These are phyloP conservation scores for Candida insectorum DNA, from an alignment of 805 yeast species.

Conservation along the genomic window DNA sequence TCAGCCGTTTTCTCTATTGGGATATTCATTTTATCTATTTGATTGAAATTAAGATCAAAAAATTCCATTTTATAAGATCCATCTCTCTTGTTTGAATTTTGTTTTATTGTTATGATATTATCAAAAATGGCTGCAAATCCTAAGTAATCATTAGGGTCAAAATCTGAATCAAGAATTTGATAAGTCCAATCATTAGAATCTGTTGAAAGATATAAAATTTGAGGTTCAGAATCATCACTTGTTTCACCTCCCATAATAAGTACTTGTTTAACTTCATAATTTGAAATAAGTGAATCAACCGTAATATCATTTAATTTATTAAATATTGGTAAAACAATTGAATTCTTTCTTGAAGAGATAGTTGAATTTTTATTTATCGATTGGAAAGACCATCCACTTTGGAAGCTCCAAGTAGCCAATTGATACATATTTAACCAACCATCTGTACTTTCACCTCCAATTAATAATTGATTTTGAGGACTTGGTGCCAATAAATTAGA, in stretches of 20 bases:
- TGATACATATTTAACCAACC: slow-evolving; percentile 78
- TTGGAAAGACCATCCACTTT: slow-evolving; percentile 63
- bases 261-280: slow-evolving; percentile 36
- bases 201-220: slow-evolving; percentile 4
- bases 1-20: slow-evolving; percentile 7
- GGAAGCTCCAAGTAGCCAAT: slow-evolving; percentile 68
- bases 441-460: slow-evolving; percentile 61
- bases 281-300: slow-evolving; percentile 20
- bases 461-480: slow-evolving; percentile 46
- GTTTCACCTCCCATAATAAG: slow-evolving; percentile 61
- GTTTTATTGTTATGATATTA: slow-evolving; percentile 10
- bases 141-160: slow-evolving; percentile 6
- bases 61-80: slow-evolving; percentile 5
- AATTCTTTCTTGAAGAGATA: slow-evolving; percentile 51
- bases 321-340: slow-evolving; percentile 57
- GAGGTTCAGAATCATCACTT: slow-evolving; percentile 9
- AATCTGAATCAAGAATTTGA: slow-evolving; percentile 2
- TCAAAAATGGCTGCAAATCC: slow-evolving; percentile 12
- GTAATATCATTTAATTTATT: slow-evolving; percentile 18
- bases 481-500: slow-evolving; percentile 41
- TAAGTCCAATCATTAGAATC: slow-evolving; percentile 10
- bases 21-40: slow-evolving; percentile 4
- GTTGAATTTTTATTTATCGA: slow-evolving; percentile 20
- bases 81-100: slow-evolving; percentile 4
- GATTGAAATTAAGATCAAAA: slow-evolving; percentile 10